phyloP scores from a whole-genome alignment of 2,329 filamentous ascomycete genomes.

The Sarocladium kiliense region DNA sequence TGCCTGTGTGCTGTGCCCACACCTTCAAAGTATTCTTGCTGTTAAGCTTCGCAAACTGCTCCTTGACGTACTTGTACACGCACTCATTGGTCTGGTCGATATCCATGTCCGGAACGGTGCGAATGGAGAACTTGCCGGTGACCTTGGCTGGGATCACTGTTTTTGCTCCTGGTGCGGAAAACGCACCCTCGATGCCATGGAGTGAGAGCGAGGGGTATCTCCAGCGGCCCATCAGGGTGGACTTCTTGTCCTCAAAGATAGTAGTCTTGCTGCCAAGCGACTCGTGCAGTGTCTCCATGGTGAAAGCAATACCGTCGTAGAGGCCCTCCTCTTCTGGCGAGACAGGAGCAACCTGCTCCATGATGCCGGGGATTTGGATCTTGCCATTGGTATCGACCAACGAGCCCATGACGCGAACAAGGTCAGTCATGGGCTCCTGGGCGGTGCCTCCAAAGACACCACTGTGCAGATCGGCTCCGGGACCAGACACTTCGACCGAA shows the following conservation, averaged over 20 bases:
- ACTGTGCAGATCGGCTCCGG: constrained; percentile 89
- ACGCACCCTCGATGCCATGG: constrained; percentile 93
- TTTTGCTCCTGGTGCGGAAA: constrained; percentile 89
- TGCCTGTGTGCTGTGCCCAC: constrained; percentile 80
- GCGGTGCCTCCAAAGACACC: constrained; percentile 95
- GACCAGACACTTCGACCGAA: constrained; percentile 82
- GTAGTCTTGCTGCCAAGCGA: constrained; percentile 84
- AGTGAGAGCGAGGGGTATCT: constrained; percentile 89
- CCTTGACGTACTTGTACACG: constrained; percentile 78
- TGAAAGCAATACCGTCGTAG: constrained; percentile 89
- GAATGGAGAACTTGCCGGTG: constrained; percentile 95
- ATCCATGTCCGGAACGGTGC: constrained; percentile 97
- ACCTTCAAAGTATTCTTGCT: constrained; percentile 91
- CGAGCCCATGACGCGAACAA: constrained; percentile 74
- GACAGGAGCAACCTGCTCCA: constrained; percentile 85
- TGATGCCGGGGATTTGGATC: constrained; percentile 90
- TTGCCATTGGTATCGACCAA: constrained; percentile 88
- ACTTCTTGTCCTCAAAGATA: constrained; percentile 84
- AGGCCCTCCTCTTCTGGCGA: constrained; percentile 80
- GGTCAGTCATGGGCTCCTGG: constrained; percentile 97
- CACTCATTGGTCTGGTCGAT: constrained; percentile 80
- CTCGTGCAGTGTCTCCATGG: constrained; percentile 92
- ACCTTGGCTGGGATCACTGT: constrained; percentile 99
- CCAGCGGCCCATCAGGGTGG: constrained; percentile 94
- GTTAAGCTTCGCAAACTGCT: constrained; percentile 77